These are phyloP conservation scores for Xylariaceae sp. DNA, from an alignment of 2,329 filamentous ascomycete genomes.

Conservation along the genomic window DNA sequence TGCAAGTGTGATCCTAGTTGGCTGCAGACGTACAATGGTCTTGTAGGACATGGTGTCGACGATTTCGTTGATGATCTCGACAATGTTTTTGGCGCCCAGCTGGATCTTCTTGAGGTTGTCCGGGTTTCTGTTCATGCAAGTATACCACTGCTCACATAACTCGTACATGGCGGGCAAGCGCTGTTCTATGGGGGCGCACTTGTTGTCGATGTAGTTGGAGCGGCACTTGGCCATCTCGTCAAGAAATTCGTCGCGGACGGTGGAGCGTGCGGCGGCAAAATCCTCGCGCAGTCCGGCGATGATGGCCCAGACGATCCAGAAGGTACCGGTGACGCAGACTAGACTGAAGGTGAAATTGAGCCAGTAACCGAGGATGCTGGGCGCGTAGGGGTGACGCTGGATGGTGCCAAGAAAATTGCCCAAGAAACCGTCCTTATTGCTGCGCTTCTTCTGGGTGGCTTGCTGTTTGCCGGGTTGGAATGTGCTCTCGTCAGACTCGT, in stretches of 20 bases:
- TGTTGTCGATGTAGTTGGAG: conserved; percentile 71
- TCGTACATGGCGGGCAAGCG: conserved; percentile 70
- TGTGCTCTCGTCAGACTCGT: conserved; percentile 48
- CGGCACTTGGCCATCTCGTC: conserved; percentile 72
- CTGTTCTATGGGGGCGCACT: conserved; percentile 61
- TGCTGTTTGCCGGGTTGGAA: conserved; percentile 23
- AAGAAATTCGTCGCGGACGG: conserved; percentile 66
- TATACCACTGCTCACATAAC: conserved; percentile 76
- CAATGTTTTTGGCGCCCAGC: conserved; percentile 82
- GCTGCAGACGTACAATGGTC: conserved; percentile 48
- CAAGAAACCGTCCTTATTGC: conserved; percentile 38
- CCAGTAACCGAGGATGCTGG: conserved; percentile 59
- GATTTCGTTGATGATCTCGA: conserved; percentile 90
- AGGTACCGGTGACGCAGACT: conserved; percentile 32
- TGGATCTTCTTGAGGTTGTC: conserved; percentile 73
- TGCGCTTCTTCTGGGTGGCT: conserved; percentile 23
- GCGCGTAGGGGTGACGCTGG: conserved; percentile 57
- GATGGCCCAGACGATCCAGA: conserved; percentile 68
- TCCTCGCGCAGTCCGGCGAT: conserved; percentile 71
- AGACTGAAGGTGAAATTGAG: conserved; percentile 62
- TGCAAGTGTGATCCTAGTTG: neutral
- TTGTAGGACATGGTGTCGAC: conserved; percentile 89
- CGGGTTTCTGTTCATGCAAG: conserved; percentile 84
- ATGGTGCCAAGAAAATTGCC: conserved; percentile 48
- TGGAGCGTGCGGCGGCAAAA: conserved; percentile 68